Evolutionary conservation across 345 rosid species (phyloP).

Genomic region (Euphorbia pulcherrima): DNA sequence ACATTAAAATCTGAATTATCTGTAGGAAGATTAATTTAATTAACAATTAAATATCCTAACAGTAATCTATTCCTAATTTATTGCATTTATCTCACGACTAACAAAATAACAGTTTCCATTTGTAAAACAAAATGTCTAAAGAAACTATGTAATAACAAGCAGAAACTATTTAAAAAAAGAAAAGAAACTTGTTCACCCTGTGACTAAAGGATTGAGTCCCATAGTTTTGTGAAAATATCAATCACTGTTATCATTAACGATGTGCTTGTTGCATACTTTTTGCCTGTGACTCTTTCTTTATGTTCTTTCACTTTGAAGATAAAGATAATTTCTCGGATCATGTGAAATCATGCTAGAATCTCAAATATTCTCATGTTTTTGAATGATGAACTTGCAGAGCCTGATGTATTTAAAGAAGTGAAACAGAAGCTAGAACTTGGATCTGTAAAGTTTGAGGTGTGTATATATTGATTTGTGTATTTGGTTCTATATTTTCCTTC

Average conservation of each 20-base stretch:
- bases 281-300: not conserved
- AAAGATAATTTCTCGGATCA: not conserved
- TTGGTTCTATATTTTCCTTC: not conserved
- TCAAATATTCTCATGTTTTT: constrained; percentile 10
- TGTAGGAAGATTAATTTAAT: too few relatives aligned
- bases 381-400: constrained; percentile 56
- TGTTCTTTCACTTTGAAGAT: not conserved
- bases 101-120: too few relatives aligned
- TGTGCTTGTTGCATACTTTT: not conserved
- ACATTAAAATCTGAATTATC: too few relatives aligned
- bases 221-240: not conserved
- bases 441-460: constrained; percentile 88
- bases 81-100: too few relatives aligned
- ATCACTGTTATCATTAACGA: too few relatives aligned
- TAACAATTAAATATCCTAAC: too few relatives aligned
- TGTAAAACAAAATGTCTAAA: not conserved
- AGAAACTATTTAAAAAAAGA: not conserved
- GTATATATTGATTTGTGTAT: constrained; percentile 4
- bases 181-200: not conserved
- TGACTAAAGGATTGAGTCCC: not conserved
- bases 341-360: constrained; percentile 2
- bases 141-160: not conserved
- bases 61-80: too few relatives aligned
- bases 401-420: constrained; percentile 84
- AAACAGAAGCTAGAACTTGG: constrained; percentile 87